phyloP scores from a whole-genome alignment of 2,329 filamentous ascomycete species.

The Didymella glomerata region DNA sequence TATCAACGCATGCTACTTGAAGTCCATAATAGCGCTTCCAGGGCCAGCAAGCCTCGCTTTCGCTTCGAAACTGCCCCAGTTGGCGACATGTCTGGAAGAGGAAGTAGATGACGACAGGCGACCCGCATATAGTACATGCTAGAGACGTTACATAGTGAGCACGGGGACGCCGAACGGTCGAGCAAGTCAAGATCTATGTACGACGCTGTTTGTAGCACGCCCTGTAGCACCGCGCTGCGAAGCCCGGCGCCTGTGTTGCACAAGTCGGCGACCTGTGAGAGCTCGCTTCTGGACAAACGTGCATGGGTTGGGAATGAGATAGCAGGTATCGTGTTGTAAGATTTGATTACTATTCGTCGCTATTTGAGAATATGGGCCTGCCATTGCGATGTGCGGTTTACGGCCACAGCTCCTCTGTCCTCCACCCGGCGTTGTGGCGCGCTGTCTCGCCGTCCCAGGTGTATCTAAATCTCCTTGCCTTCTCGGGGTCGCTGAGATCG shows the following conservation, averaged over 20 bases:
- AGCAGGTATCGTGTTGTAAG: neutral
- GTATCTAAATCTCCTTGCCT: conserved; percentile 72
- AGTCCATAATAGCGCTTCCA: neutral
- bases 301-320: neutral
- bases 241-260: conserved; percentile 9
- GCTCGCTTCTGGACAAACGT: conserved; percentile 6
- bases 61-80: neutral
- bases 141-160: conserved; percentile 6
- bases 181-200: conserved; percentile 26
- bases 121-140: neutral
- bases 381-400: conserved; percentile 19
- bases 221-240: conserved; percentile 4
- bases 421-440: conserved; percentile 64
- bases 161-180: conserved; percentile 14
- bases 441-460: conserved; percentile 61
- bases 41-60: neutral
- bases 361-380: neutral
- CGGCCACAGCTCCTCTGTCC: conserved; percentile 53
- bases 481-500: conserved; percentile 73
- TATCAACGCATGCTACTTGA: neutral
- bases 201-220: conserved; percentile 17
- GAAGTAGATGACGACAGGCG: conserved; percentile 10
- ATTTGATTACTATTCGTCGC: neutral
- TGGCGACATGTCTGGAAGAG: neutral
- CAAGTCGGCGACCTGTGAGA: conserved; percentile 19